Evolutionary conservation across 176 grass and related monocot species (phyloP), one percentile per base, ranked within the genome.

Genomic region (Luzula sylvatica): DNA sequence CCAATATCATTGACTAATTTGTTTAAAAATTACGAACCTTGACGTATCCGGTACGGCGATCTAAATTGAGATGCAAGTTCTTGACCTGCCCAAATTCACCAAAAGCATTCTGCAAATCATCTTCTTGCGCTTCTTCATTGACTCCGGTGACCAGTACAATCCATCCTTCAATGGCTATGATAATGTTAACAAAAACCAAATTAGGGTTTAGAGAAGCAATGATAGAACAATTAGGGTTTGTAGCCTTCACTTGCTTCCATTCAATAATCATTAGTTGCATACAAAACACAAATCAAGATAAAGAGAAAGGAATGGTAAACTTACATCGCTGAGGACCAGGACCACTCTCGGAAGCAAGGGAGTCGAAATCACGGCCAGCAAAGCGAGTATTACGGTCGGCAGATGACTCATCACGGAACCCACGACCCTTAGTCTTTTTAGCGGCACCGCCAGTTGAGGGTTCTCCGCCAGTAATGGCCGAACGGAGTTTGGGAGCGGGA

Each of bases 51-150:
- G 87, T 82, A 35, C 87, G 77, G 21, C 87, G 82, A 29, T 94
- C 78, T 44, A 94, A 46, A 72, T 94, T 94, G 66, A 94, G 69
- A 79, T 94, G 87, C 74, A 94, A 68, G 46, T 94, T 94, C 58
- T 78, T 94, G 46, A 94, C 77, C 62, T 87, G 78, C 35, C 87
- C 87, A 45, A 56, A 94, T 15, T 82, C 82, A 26, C 74, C 56
- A 28, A 94, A 87, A 76, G 65, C 58, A 75, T 78, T 76, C 47
- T 79, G 87, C 52, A 94, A 53, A 29, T 76, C 82, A 23, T 94
- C 87, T 77, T 94, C 87, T 66, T 82, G 82, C 18, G 87, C 87
- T 58, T 94, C 87, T 68, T 94, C 87, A 3, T 94, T 60, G 53
- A 94, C 69, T 60, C 87, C 87, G 61, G 87, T 94, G 27, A 72